Base-by-base conservation (phyloP, 2,329 filamentous ascomycete species). In the Pseudogymnoascus sp. region DNA sequence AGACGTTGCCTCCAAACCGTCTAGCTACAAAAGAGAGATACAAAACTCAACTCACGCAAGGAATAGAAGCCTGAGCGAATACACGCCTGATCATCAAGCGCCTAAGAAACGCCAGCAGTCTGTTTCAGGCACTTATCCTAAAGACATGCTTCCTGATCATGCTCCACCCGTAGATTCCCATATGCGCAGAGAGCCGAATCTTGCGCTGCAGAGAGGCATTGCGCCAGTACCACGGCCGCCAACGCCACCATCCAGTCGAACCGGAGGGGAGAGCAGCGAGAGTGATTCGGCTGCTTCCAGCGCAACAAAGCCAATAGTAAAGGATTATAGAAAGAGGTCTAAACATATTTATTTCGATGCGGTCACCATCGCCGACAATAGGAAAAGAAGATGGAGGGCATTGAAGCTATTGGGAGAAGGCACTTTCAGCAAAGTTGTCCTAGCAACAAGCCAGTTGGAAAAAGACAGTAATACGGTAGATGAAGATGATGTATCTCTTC, bases 341-440 rank as follows among this genome's bases (percentile, higher is more conserved):
- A 68, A 74, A 59, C 73, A 78, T 63, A 87, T 92, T 68, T 86
- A 86, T 66, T 95, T 92, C 71, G 82, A 89, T 70, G 88, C 90
- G 28, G 80, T 78, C 67, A 88, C 84, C 2, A 81, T 89, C 36
- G 79, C 82, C 60, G 86, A 91, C 64, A 77, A 84, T 67, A 92
- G 93, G 73, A 81, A 85, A 18, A 85, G 88, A 63, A 82, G 85
- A 67, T 99, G 95, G 86, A 85, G 90, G 68, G 89, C 88, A 11
- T 77, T 99, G 40, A 88, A 90, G 64, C 79, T 88, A 67, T 82
- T 99, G 5, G 95, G 95, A 4, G 91, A 96, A 70, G 95, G 95
- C 38, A 97, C 95, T 0, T 99, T 99, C 75, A 97, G 93, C 74
- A 90, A 90, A 71, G 95, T 99, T 18, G 88, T 96, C 77, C 80